Evolutionary conservation across 768 basidiomycete species (phyloP), one percentile per base, ranked within the genome.

Genomic region (Auricularia cornea): DNA sequence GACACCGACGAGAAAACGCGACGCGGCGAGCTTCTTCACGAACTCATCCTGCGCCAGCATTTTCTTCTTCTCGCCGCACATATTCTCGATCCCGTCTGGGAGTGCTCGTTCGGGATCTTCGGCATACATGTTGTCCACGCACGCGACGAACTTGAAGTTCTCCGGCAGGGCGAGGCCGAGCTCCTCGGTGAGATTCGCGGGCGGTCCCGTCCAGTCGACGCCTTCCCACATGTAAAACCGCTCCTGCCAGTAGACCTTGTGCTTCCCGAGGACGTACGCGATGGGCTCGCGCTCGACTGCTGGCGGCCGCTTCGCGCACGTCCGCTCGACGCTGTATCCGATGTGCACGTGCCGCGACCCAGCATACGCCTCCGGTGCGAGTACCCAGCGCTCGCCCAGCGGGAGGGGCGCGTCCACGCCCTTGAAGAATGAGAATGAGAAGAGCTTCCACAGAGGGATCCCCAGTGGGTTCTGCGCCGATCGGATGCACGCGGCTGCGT

Each of bases 311-410:
- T 60, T 52, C 10, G 35, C n/a, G 62, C 65, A 66, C 10, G 62
- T 56, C 29, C 33, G 38, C 40, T 66, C 59, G 31, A 66, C 28
- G 51, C 62, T 63, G 51, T 66, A 66, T 6, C 65, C 65, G 48
- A 63, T 31, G 62, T 63, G 63, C 16, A 35, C 26, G 61, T 60
- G 62, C n/a, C 59, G 41, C 11, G 23, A 16, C 3, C 28, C 3
- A 0, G 35, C 10, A 40, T 64, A 66, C 20, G 31, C 14, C 33
- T 63, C 65, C 14, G 65, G 65, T 10, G 65, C 59, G 20, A 66
- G 48, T 6, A 48, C 59, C 61, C 62, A 66, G 11, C 30, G 31
- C 1, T 26, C 29, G 5, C 59, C 62, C 4, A 63, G 51, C 2
- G 65, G 65, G 26, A 32, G 32, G 11, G 44, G 44, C 20, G 44